phyloP scores from a whole-genome alignment of 2,329 filamentous ascomycete genomes.

The Nemania bipapillata region DNA sequence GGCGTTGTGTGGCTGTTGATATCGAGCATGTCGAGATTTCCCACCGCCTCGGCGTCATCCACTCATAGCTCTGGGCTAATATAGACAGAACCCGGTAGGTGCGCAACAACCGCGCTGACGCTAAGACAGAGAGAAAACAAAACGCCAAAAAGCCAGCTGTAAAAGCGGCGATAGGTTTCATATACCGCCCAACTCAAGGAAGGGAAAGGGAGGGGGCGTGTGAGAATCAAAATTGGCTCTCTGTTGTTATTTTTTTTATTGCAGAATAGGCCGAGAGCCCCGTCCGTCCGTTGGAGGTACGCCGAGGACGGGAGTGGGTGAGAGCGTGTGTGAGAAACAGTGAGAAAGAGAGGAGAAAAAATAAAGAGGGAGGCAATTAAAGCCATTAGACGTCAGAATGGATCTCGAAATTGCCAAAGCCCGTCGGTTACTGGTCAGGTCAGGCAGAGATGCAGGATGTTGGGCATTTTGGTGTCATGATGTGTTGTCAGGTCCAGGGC shows the following conservation, averaged over 20 bases:
- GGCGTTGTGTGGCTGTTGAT: slow-evolving; percentile 23
- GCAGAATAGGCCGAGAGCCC: slow-evolving; percentile 40
- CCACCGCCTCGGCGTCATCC: slow-evolving; percentile 35
- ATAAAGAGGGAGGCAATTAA: slow-evolving; percentile 40
- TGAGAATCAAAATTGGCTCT: slow-evolving; percentile 38
- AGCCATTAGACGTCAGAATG: slow-evolving; percentile 45
- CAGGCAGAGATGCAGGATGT: slow-evolving; percentile 61
- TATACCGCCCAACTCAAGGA: slow-evolving; percentile 22
- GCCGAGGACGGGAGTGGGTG: slow-evolving; percentile 29
- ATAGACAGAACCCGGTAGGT: slow-evolving; percentile 35
- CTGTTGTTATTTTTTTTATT: slow-evolving; percentile 30
- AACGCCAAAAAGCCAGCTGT: slow-evolving; percentile 37
- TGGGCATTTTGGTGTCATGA: slow-evolving; percentile 59
- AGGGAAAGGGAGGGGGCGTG: slow-evolving; percentile 27
- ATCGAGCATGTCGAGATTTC: slow-evolving; percentile 26
- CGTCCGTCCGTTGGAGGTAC: slow-evolving; percentile 37
- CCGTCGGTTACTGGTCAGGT: slow-evolving; percentile 51
- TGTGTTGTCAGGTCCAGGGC: slow-evolving; percentile 62
- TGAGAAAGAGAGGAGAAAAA: too few species aligned
- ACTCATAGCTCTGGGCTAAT: slow-evolving; percentile 40
- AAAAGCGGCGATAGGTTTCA: slow-evolving; percentile 50
- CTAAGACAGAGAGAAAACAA: slow-evolving; percentile 42
- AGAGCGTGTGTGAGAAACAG: too few species aligned
- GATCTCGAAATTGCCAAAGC: slow-evolving; percentile 42
- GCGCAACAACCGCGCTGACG: slow-evolving; percentile 56